Evolutionary conservation across 768 basidiomycete genomes (phyloP).

Genomic region (Trametes meyenii): DNA sequence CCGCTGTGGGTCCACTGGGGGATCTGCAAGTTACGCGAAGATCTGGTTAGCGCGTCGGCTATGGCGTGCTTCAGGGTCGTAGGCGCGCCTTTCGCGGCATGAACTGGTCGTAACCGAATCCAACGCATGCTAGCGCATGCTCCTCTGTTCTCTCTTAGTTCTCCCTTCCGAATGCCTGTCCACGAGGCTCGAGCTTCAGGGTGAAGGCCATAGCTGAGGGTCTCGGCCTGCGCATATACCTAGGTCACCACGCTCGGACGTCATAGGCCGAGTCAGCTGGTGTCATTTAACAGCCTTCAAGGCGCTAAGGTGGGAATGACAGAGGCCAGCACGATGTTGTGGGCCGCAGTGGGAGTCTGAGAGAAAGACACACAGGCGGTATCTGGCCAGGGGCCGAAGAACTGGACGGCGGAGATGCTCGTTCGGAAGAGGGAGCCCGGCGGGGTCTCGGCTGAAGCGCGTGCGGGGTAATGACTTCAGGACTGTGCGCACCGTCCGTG

Average conservation of each 20-base stretch:
- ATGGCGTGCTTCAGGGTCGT: background rate
- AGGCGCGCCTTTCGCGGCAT: background rate
- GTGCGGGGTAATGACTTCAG: slow-evolving; percentile 17
- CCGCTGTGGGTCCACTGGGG: slow-evolving; percentile 7
- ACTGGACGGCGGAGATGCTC: too few relatives aligned
- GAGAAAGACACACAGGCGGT: background rate
- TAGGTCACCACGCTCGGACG: background rate
- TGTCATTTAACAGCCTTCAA: background rate
- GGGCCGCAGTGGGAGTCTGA: background rate
- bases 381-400: background rate
- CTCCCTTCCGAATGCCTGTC: background rate
- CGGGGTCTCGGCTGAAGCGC: slow-evolving; percentile 2
- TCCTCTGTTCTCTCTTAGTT: background rate
- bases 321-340: background rate
- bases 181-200: background rate
- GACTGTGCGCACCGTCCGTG: slow-evolving; percentile 1
- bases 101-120: background rate
- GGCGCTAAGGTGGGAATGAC: background rate
- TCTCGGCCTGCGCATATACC: background rate
- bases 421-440: too few relatives aligned
- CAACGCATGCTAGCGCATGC: background rate
- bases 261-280: background rate
- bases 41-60: background rate
- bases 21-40: background rate
- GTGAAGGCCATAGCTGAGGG: background rate